Evolutionary conservation across 2,329 filamentous ascomycete genomes (phyloP).

Genomic region (Epicoccum nigrum): DNA sequence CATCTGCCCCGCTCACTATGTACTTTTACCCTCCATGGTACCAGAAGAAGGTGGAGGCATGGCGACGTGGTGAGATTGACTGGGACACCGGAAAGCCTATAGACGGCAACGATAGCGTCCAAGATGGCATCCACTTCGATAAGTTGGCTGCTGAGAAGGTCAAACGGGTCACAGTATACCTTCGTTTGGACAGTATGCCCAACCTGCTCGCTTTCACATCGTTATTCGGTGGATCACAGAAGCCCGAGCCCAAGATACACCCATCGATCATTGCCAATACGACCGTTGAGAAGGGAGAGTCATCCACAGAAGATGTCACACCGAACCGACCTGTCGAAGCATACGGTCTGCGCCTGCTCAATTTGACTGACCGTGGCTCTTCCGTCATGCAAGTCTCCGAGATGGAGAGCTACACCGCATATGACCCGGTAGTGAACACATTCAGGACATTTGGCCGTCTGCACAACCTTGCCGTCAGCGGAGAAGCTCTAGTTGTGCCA

Average conservation of each 20-base stretch:
- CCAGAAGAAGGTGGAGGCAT: constrained; percentile 72
- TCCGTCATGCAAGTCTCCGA: constrained; percentile 95
- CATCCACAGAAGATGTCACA: constrained; percentile 19
- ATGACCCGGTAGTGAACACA: constrained; percentile 86
- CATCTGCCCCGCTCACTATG: constrained; percentile 77
- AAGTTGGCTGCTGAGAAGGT: constrained; percentile 61
- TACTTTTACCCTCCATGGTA: constrained; percentile 79
- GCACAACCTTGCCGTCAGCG: constrained; percentile 81
- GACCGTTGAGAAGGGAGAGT: constrained; percentile 32
- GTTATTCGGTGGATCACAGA: constrained; percentile 67
- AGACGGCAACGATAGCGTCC: constrained; percentile 46
- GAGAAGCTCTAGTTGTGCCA: constrained; percentile 79
- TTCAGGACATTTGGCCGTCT: constrained; percentile 88
- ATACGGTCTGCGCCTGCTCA: constrained; percentile 83
- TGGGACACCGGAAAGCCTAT: constrained; percentile 70
- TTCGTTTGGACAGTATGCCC: constrained; percentile 83
- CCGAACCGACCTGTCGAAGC: constrained; percentile 66
- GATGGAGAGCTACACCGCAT: constrained; percentile 67
- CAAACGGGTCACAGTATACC: constrained; percentile 75
- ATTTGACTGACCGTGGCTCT: constrained; percentile 89
- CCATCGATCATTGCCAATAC: constrained; percentile 38
- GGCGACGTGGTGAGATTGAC: constrained; percentile 86
- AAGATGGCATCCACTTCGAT: constrained; percentile 52
- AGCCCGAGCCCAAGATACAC: constrained; percentile 48
- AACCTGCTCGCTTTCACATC: constrained; percentile 83